These are phyloP conservation scores for Chalaropsis thielavioides DNA, from an alignment of 2,329 filamentous ascomycete species.

Conservation along the genomic window DNA sequence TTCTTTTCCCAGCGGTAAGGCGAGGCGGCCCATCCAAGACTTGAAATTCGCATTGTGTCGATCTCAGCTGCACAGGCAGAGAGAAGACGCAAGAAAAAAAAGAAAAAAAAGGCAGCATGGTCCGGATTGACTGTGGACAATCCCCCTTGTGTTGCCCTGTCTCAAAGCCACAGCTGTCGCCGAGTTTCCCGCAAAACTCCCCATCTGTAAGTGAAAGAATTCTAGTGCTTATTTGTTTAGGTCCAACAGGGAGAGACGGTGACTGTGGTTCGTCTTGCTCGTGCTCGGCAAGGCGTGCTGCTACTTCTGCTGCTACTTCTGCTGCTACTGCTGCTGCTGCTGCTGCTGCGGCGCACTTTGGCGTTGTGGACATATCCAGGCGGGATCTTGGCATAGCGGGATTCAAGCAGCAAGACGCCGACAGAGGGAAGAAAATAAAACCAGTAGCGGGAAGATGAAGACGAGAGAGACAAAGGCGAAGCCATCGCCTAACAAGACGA, in stretches of 20 bases:
- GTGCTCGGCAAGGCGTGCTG: no score
- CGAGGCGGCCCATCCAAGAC: background rate
- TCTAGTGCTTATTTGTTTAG: no score
- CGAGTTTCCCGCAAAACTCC: no score
- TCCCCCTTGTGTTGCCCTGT: background rate
- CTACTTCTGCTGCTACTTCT: no score
- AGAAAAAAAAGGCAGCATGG: background rate
- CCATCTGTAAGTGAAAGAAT: no score
- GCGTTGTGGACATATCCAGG: background rate
- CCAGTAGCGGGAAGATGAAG: background rate
- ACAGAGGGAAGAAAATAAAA: background rate
- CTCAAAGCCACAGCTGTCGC: background rate
- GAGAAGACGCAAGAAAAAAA: background rate
- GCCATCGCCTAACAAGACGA: background rate
- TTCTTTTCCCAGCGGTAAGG: no score
- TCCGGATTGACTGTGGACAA: background rate
- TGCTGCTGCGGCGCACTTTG: no score
- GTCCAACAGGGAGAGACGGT: no score
- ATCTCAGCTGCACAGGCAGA: background rate
- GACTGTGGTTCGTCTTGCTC: no score
- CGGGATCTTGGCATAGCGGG: background rate
- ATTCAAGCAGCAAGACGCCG: background rate
- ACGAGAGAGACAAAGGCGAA: background rate
- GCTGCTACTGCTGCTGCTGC: no score
- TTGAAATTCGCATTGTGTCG: background rate